phyloP scores from a whole-genome alignment of 176 grass and related monocot genomes.

The Melocanna baccifera region DNA sequence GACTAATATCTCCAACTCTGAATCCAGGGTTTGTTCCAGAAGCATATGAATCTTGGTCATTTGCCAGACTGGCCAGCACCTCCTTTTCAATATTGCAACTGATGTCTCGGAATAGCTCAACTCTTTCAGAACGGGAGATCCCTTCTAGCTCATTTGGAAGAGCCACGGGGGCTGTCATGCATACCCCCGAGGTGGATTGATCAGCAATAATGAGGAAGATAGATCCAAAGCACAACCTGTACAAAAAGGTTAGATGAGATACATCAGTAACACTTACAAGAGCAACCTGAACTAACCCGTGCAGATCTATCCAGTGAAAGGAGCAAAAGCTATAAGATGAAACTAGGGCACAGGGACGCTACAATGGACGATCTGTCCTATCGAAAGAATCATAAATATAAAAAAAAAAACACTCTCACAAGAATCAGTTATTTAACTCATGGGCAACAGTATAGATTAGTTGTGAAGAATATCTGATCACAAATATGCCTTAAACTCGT shows the following conservation, averaged over 20 bases:
- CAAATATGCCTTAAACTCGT: neutral
- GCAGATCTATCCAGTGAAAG: neutral
- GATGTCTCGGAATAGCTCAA: constrained; percentile 39
- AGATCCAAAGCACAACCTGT: constrained; percentile 5
- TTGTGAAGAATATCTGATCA: neutral
- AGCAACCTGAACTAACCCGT: neutral
- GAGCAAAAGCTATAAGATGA: neutral
- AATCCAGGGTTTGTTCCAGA: constrained; percentile 42
- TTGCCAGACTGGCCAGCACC: constrained; percentile 31
- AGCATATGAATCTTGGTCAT: constrained; percentile 53
- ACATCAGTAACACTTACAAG: neutral
- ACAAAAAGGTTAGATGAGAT: constrained; percentile 21
- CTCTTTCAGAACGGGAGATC: constrained; percentile 49
- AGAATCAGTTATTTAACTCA: neutral
- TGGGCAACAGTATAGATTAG: neutral
- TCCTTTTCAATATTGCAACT: constrained; percentile 58
- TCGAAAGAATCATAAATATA: neutral
- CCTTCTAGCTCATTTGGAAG: constrained; percentile 50
- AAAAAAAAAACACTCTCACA: neutral
- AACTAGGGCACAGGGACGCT: neutral
- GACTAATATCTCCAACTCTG: constrained; percentile 50
- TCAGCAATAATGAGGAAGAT: neutral
- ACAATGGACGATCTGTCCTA: neutral
- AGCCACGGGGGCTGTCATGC: constrained; percentile 82
- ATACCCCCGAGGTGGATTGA: constrained; percentile 15